Base-by-base conservation (phyloP, 345 rosid genomes). In the Boechera retrofracta region DNA sequence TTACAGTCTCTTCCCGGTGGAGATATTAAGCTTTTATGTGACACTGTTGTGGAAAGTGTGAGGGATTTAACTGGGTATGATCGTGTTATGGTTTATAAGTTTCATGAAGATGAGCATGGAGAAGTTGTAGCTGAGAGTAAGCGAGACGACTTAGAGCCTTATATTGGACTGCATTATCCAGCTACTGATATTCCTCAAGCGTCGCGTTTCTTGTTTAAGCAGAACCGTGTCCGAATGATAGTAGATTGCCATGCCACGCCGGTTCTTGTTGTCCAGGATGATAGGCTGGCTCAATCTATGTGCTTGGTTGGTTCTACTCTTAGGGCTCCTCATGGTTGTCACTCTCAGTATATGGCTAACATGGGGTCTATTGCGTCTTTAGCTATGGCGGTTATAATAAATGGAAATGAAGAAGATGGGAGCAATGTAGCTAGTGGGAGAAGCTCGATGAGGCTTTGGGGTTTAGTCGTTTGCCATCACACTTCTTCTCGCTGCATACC, bases 21-120 rank as follows among this genome's bases (percentile, higher is more conserved):
- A 38, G 98, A 96, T 67, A 84, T 96, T 54, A 88, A 87, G 82
- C 82, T 93, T 12, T 69, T 96, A 44, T 96, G 99, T 81, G 98
- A 93, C 24, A 88, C 99, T 67, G 93, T 96, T 69, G 99, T 93
- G 45, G 86, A 85, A 60, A 82, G 94, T 33, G 97, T 96, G n/a
- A 86, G 86, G 78, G 92, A 89, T 79, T 89, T 96, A 4, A 93
- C 98, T 0, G 99, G 95, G 6, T 96, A 96, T 26, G 97, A 96
- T 75, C 83, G 99, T 71, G 98, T 93, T 13, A 93, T 93, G 99
- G 98, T 96, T 51, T 96, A 93, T 77, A 96, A 93, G 82, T 96
- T 96, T 74, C 98, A 93, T 9, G 99, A 96, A 76, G 99, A 96
- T 57, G 99, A 93, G 80, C 99, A 93, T 35, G 99, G 99, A n/a